phyloP scores from a whole-genome alignment of 371 early-diverging fungal species.

The Zychaea mexicana region DNA sequence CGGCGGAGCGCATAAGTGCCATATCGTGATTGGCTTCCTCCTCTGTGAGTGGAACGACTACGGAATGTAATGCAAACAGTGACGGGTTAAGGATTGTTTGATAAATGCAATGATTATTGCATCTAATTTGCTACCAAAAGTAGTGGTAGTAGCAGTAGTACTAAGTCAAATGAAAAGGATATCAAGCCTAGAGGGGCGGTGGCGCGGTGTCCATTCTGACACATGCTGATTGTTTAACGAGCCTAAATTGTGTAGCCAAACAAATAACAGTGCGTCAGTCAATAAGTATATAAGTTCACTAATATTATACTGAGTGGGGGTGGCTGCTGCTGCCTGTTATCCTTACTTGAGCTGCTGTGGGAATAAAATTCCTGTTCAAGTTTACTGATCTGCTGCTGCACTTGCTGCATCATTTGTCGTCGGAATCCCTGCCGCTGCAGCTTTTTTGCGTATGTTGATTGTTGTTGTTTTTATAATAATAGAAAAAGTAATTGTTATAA shows the following conservation, averaged over 20 bases:
- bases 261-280: not conserved
- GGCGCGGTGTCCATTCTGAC: slow-evolving; percentile 28
- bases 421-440: slow-evolving; percentile 21
- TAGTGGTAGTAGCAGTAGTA: not conserved
- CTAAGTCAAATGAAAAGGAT: slow-evolving; percentile 31
- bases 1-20: slow-evolving; percentile 12
- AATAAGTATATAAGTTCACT: too few species aligned
- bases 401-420: slow-evolving; percentile 24
- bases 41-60: slow-evolving; percentile 15
- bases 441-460: too few species aligned
- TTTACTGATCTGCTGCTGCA: slow-evolving; percentile 29
- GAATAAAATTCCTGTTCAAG: slow-evolving; percentile 28
- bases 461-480: not conserved
- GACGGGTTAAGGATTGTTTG: slow-evolving; percentile 4
- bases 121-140: not conserved
- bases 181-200: slow-evolving; percentile 31
- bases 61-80: slow-evolving; percentile 9
- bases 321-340: not conserved
- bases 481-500: too few species aligned
- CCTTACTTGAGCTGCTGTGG: slow-evolving; percentile 18
- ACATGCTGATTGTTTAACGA: slow-evolving; percentile 40
- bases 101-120: not conserved
- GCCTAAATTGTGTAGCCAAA: slow-evolving; percentile 17
- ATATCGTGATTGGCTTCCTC: slow-evolving; percentile 19
- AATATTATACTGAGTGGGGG: too few species aligned